A percentile compares a stretch with the other conserved stretches of the same genome.
Conservation (phyloP, 1,284 basidiomycete species). For the Cutaneotrichosporon mucoides region DNA sequence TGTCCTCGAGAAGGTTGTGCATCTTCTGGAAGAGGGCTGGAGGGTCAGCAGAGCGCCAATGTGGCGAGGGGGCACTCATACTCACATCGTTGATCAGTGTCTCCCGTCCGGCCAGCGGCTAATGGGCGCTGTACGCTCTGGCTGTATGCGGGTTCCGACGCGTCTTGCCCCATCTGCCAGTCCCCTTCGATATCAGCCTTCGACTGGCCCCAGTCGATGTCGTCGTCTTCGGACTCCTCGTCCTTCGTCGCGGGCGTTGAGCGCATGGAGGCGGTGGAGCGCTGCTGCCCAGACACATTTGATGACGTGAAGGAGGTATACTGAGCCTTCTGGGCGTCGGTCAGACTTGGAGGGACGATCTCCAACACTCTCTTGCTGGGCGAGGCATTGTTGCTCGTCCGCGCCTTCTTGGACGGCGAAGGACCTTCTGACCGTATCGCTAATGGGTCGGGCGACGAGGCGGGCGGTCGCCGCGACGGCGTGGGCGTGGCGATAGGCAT, state of each 20-base stretch:
- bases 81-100: conserved; percentile 69
- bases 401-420: conserved; percentile 33
- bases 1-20: conserved; percentile 66
- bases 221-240: conserved; percentile 38
- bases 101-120: conserved; percentile 54
- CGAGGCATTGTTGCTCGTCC: neutral
- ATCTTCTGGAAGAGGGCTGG: conserved; percentile 71
- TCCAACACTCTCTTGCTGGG: neutral
- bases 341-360: conserved; percentile 3
- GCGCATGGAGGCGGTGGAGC: conserved; percentile 4
- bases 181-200: conserved; percentile 31
- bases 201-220: conserved; percentile 34
- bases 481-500: neutral
- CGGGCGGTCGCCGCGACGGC: neutral
- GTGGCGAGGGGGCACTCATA: too few relatives aligned
- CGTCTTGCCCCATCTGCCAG: conserved; percentile 25
- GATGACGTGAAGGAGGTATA: conserved; percentile 5
- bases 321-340: neutral
- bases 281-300: neutral
- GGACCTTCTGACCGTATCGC: conserved; percentile 20
- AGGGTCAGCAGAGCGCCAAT: too few relatives aligned
- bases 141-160: neutral
- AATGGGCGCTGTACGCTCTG: too few relatives aligned
- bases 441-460: conserved; percentile 28
- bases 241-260: conserved; percentile 18